Conservation (phyloP, 805 yeast species). For the Cephaloascus albidus region DNA sequence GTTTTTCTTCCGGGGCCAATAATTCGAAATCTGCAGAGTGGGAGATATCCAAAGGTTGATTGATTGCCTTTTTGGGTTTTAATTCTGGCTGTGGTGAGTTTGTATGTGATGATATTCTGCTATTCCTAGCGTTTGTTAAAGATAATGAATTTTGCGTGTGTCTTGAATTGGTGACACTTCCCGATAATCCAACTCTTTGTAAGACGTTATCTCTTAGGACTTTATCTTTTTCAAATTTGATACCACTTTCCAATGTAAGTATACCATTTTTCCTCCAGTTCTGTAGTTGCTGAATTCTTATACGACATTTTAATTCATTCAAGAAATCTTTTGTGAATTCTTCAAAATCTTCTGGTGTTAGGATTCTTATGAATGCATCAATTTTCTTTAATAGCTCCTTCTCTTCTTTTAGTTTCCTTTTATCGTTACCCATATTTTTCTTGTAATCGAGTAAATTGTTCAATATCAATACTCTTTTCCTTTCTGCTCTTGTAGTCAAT, state of each 20-base stretch:
- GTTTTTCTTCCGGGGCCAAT: constrained; percentile 81
- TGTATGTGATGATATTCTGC: constrained; percentile 5
- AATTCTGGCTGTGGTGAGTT: constrained; percentile 29
- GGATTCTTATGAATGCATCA: constrained; percentile 72
- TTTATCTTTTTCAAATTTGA: constrained; percentile 83
- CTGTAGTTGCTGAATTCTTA: constrained; percentile 81
- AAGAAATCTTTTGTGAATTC: constrained; percentile 64
- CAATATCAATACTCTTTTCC: constrained; percentile 72
- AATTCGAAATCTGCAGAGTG: constrained; percentile 78
- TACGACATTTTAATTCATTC: constrained; percentile 69
- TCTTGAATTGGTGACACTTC: constrained; percentile 5
- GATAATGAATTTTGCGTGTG: constrained; percentile 8
- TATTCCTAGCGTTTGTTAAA: constrained; percentile 3
- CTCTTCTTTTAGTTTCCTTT: constrained; percentile 81
- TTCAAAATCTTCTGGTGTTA: constrained; percentile 76
- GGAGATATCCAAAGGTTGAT: constrained; percentile 55
- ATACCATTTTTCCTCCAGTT: constrained; percentile 91
- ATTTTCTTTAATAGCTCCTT: constrained; percentile 69
- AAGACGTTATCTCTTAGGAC: constrained; percentile 52
- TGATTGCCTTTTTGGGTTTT: constrained; percentile 30
- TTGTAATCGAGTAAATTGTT: constrained; percentile 81
- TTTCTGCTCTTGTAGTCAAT: constrained; percentile 85
- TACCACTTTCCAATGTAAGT: constrained; percentile 73
- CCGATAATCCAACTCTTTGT: constrained; percentile 36
- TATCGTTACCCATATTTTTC: constrained; percentile 71